These are phyloP conservation scores for Solanum sitiens DNA, from an alignment of 257 asterid species.

Conservation along the genomic window DNA sequence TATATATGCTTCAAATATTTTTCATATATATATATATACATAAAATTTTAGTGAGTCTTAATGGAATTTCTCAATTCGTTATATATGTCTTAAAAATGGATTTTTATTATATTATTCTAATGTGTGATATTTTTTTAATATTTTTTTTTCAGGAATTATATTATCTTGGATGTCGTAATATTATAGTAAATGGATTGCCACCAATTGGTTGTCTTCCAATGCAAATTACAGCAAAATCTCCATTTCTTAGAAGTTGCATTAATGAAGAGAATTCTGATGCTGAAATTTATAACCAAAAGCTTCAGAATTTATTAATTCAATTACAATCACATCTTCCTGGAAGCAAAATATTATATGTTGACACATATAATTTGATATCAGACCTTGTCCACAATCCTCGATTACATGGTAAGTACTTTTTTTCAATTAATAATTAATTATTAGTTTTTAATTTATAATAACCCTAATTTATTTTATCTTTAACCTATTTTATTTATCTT, in stretches of 20 bases:
- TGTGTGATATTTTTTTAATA: not conserved
- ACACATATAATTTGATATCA: not conserved
- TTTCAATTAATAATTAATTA: not conserved
- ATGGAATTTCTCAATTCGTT: too few species aligned
- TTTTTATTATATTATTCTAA: not conserved
- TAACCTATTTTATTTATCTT: not conserved
- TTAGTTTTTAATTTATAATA: not conserved
- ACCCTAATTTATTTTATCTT: too few species aligned
- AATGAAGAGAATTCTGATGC: not conserved
- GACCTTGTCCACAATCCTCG: not conserved
- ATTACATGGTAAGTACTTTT: not conserved
- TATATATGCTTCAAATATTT: too few species aligned
- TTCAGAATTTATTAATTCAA: not conserved
- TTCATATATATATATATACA: too few species aligned
- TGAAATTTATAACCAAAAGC: not conserved
- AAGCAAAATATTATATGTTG: not conserved
- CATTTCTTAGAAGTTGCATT: not conserved
- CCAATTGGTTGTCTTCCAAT: constrained; percentile 9
- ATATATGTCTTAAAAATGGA: too few species aligned
- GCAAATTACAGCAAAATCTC: constrained; percentile 3
- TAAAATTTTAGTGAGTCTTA: too few species aligned
- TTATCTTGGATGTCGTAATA: not conserved
- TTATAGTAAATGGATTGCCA: constrained; percentile 6
- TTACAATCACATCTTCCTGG: not conserved
- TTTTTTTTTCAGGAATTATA: not conserved